phyloP scores from a whole-genome alignment of 768 basidiomycete genomes.

The Pilatotrama ljubarskyi region DNA sequence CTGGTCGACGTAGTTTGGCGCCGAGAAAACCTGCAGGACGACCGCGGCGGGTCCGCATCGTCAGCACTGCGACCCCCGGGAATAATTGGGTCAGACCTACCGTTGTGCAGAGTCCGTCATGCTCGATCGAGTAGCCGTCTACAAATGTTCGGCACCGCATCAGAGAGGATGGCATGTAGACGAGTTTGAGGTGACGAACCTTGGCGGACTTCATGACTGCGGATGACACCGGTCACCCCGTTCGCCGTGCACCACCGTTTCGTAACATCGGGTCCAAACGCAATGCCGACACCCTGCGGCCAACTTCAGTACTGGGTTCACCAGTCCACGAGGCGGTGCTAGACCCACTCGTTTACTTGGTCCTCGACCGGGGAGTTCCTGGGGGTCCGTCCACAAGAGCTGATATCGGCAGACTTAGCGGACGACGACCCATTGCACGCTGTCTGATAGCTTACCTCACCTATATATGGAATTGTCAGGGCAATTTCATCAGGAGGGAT shows the following conservation, averaged over 20 bases:
- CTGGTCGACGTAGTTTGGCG: constrained; percentile 94
- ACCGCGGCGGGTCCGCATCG: neutral
- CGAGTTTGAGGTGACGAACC: constrained; percentile 43
- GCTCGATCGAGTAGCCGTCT: constrained; percentile 96
- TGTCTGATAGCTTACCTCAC: constrained; percentile 53
- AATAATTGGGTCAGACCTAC: constrained; percentile 40
- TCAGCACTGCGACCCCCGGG: constrained; percentile 7
- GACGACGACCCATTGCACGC: neutral
- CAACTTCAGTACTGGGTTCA: neutral
- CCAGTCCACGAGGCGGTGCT: neutral
- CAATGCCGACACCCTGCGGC: constrained; percentile 87
- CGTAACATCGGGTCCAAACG: constrained; percentile 95
- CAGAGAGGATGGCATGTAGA: neutral
- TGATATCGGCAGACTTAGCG: constrained; percentile 33
- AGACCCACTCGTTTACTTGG: constrained; percentile 88
- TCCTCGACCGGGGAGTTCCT: constrained; percentile 83
- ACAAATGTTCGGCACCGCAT: neutral
- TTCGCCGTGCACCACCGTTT: constrained; percentile 86
- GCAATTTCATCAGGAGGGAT: neutral
- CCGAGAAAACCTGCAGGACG: constrained; percentile 83
- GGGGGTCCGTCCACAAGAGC: constrained; percentile 97
- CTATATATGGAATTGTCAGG: constrained; percentile 35
- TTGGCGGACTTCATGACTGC: constrained; percentile 96
- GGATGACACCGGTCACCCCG: constrained; percentile 83
- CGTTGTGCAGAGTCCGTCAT: constrained; percentile 92